phyloP scores from a whole-genome alignment of 106 monocot species.

The Dendrobium chrysotoxum region DNA sequence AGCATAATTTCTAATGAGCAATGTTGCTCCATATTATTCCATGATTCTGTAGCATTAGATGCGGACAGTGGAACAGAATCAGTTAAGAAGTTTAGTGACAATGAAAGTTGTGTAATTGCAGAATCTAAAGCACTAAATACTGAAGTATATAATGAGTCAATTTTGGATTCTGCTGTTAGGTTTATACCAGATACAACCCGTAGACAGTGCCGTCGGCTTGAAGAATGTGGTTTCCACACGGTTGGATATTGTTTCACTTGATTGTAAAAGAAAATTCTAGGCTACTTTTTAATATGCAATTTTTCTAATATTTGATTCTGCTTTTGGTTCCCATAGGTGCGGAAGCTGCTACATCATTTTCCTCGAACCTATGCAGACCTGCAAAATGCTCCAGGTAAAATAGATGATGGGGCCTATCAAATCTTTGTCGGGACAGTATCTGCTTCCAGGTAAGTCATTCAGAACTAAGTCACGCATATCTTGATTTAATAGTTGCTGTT shows the following conservation, averaged over 20 bases:
- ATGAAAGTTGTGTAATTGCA: conserved; percentile 14
- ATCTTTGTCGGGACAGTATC: conserved; percentile 70
- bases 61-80: conserved; percentile 12
- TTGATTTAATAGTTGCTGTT: not conserved
- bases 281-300: conserved; percentile 4
- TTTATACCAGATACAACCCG: conserved; percentile 41
- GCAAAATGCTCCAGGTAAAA: conserved; percentile 44
- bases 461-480: not conserved
- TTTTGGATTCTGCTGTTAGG: conserved; percentile 51
- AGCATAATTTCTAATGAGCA: conserved; percentile 15
- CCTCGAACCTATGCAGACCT: conserved; percentile 92
- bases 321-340: conserved; percentile 33
- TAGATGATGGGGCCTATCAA: conserved; percentile 65
- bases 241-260: conserved; percentile 21
- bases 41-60: conserved; percentile 20
- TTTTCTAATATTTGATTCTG: conserved; percentile 6
- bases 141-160: conserved; percentile 10
- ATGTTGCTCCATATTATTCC: not conserved
- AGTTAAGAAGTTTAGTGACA: conserved; percentile 11
- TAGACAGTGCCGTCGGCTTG: conserved; percentile 49
- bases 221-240: conserved; percentile 78
- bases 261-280: not conserved
- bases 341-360: conserved; percentile 91
- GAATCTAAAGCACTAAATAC: not conserved
- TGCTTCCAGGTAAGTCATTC: conserved; percentile 57